Percentiles rank a stretch among this genome's conserved stretches.
phyloP scores from a whole-genome alignment of 2,329 filamentous ascomycete genomes.

The Botryosphaeria dothidea region DNA sequence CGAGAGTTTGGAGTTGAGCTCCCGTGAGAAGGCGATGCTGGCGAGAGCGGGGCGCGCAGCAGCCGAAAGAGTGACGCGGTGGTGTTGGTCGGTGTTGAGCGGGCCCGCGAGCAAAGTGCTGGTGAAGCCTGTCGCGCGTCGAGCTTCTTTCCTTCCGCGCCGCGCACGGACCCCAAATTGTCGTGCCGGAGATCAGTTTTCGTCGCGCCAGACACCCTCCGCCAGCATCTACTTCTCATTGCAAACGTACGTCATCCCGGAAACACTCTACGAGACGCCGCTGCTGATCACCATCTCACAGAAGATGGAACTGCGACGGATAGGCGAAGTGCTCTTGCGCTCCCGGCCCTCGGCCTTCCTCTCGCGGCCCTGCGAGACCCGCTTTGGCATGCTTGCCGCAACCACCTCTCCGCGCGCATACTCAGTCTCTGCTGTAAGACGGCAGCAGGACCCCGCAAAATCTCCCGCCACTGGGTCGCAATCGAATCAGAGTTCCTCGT shows the following conservation, averaged over 20 bases:
- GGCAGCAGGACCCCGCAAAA: conserved; percentile 12
- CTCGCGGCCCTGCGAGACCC: conserved; percentile 9
- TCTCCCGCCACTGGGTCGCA: conserved; percentile 1
- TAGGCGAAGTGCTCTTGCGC: conserved; percentile 32
- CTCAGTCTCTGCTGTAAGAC: neutral
- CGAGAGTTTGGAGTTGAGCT: neutral
- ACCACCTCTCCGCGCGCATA: neutral
- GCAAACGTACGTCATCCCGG: conserved; percentile 7
- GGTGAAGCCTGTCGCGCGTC: conserved; percentile 1
- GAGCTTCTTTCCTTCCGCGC: conserved; percentile 7
- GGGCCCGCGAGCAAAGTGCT: conserved; percentile 3
- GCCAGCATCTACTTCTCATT: neutral
- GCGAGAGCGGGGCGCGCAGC: neutral
- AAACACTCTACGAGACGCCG: neutral
- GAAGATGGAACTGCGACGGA: conserved; percentile 32
- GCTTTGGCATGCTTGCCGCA: conserved; percentile 1
- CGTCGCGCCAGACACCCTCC: conserved; percentile 1
- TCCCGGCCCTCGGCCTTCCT: conserved; percentile 22
- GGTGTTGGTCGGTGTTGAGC: conserved; percentile 6
- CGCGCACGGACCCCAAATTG: neutral
- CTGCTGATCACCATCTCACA: neutral
- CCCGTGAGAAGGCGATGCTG: neutral
- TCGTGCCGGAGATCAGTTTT: conserved; percentile 7
- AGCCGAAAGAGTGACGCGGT: conserved; percentile 3
- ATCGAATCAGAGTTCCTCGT: conserved; percentile 21